Evolutionary conservation across 2,329 filamentous ascomycete species (phyloP), one percentile per base, ranked within the genome.

Genomic region (Pseudocercospora vitis): DNA sequence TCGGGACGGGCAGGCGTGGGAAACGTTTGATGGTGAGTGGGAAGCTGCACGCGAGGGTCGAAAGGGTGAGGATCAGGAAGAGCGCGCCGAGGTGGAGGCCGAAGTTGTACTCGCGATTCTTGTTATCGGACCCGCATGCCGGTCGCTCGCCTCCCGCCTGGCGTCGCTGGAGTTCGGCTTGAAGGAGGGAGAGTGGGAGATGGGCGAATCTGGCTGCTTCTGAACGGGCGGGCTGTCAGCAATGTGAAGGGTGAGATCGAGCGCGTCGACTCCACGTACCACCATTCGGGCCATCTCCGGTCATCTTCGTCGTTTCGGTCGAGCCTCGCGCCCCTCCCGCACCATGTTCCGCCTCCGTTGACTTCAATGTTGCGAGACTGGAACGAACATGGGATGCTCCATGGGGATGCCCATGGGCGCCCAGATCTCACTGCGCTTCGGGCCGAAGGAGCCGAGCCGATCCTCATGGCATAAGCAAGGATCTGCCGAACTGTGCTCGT

Each of bases 1-100:
- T 78, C 9, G 82, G 82, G 26, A 84, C 79, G 9, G 79, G 80
- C 35, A 85, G 71, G n/a, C 74, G 73, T 2, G 83, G 83, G 57
- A 84, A 83, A 28, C 79, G 77, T 52, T 79, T 77, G 18, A 81
- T 80, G 19, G 85, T 73, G 48, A 85, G 75, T 0, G 83, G 82
- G 60, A 85, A 84, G 39, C 81, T 80, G 67, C 82, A 85, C 63
- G 81, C 82, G 55, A 76, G 68, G 46, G 78, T 81, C 57, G 79
- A 82, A 63, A 83, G 69, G 7, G 71, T 65, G 49, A 84, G 73
- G 55, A 84, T 82, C 46, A 83, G 70, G 49, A 82, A 67, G 56
- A 84, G 69, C n/a, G 81, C 81, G 61, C 77, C 74, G 51, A 84
- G 78, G 67, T 84, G 81, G 32, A 80, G 68, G 3, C 75, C 70